Evolutionary conservation across 805 yeast genomes (phyloP).

Genomic region (Candida andamanensis): DNA sequence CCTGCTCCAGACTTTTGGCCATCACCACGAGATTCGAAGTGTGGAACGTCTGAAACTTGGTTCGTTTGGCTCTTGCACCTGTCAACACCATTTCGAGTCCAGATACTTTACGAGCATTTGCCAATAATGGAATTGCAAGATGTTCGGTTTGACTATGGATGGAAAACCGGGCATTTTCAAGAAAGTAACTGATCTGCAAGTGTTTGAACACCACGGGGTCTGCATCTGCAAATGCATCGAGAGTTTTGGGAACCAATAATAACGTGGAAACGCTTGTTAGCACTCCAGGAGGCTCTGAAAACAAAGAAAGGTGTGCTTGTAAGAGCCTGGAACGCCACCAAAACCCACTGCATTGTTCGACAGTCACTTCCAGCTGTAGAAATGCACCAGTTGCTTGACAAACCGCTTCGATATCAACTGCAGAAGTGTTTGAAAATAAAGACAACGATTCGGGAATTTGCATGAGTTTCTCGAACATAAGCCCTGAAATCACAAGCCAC

Average conservation of each 20-base stretch:
- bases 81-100: constrained; percentile 64
- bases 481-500: constrained; percentile 23
- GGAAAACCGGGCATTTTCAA: constrained; percentile 66
- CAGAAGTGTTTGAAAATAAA: constrained; percentile 2
- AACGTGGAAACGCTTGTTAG: constrained; percentile 39
- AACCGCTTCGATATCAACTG: constrained; percentile 3
- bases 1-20: constrained; percentile 48
- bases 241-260: constrained; percentile 27
- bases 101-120: constrained; percentile 53
- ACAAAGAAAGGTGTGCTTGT: constrained; percentile 58
- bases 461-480: constrained; percentile 36
- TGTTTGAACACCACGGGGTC: constrained; percentile 26
- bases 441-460: constrained; percentile 21
- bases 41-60: constrained; percentile 72
- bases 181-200: constrained; percentile 45
- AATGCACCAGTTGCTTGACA: constrained; percentile 8
- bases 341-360: constrained; percentile 42
- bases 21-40: constrained; percentile 70
- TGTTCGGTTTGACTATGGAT: constrained; percentile 63
- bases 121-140: constrained; percentile 49
- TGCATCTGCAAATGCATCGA: constrained; percentile 26
- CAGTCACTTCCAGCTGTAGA: constrained; percentile 15
- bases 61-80: constrained; percentile 84
- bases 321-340: constrained; percentile 80
- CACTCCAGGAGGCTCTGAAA: constrained; percentile 56